A percentile compares a stretch with the other conserved stretches of the same genome.
These are phyloP conservation scores for Magnusiomyces fungicola DNA, from an alignment of 1,139 yeast genomes.

Conservation along the genomic window DNA sequence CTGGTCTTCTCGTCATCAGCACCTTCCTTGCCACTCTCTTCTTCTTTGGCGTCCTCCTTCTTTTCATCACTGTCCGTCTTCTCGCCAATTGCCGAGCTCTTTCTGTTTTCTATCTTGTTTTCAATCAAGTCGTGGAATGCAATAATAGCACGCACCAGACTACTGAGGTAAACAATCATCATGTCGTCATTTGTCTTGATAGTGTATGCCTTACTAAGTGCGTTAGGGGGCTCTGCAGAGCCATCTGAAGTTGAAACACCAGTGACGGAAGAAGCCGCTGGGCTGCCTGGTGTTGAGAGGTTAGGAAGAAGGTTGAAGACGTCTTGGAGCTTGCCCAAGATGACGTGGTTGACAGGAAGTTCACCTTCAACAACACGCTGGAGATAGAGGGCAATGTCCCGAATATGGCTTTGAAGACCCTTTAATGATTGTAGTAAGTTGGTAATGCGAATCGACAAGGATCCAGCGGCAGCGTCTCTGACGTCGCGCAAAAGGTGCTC, in stretches of 20 bases:
- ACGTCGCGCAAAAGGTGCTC: conserved; percentile 92
- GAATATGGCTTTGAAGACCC: conserved; percentile 74
- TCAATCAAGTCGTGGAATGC: conserved; percentile 97
- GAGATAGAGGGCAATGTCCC: conserved; percentile 73
- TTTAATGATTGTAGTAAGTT: conserved; percentile 82
- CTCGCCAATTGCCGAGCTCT: conserved; percentile 13
- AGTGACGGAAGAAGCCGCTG: conserved; percentile 19
- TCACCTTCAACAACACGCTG: conserved; percentile 63
- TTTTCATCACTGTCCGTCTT: conserved; percentile 13
- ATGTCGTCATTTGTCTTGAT: conserved; percentile 91
- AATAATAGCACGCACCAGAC: conserved; percentile 86
- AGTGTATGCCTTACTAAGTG: conserved; percentile 70
- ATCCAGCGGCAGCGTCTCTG: conserved; percentile 95
- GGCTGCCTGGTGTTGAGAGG: conserved; percentile 39
- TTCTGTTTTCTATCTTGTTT: conserved; percentile 72
- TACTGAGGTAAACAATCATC: conserved; percentile 86
- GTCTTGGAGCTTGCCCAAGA: conserved; percentile 88
- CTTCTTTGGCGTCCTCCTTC: neutral
- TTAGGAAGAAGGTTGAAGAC: conserved; percentile 91
- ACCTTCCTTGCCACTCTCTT: conserved; percentile 6
- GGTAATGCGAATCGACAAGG: conserved; percentile 76
- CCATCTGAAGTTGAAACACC: conserved; percentile 9
- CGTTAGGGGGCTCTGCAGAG: conserved; percentile 30
- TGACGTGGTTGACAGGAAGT: conserved; percentile 83
- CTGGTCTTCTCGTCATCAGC: neutral